Conservation (phyloP, 2,329 filamentous ascomycete species). For the Penicillium freii region DNA sequence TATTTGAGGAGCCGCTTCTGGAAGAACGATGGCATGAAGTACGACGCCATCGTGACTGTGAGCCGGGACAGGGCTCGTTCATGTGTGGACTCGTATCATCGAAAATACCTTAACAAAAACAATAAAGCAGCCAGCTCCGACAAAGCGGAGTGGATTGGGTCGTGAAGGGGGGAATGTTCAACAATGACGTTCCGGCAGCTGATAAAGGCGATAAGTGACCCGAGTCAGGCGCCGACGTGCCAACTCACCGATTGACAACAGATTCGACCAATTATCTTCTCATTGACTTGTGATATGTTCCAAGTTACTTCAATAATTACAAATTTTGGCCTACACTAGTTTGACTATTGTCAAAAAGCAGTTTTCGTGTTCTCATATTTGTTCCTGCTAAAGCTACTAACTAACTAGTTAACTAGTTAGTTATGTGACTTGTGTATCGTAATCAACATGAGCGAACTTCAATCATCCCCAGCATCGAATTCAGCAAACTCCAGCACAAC, state of each 20-base stretch:
- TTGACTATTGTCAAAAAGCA: background rate
- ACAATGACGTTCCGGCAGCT: constrained; percentile 33
- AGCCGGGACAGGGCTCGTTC: constrained; percentile 33
- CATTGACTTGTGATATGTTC: background rate
- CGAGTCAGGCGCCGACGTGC: constrained; percentile 22
- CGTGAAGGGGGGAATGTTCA: constrained; percentile 15
- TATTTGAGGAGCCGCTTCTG: constrained; percentile 88
- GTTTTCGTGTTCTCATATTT: background rate
- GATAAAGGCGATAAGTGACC: constrained; percentile 26
- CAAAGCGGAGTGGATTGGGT: constrained; percentile 6
- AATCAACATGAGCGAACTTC: constrained; percentile 6
- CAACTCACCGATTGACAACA: constrained; percentile 5
- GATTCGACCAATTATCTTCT: background rate
- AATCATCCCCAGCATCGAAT: constrained; percentile 45
- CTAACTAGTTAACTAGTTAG: too few relatives aligned
- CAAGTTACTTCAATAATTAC: background rate
- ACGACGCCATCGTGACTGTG: constrained; percentile 62
- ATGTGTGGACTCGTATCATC: constrained; percentile 29
- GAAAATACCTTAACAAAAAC: constrained; percentile 21
- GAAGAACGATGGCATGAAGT: constrained; percentile 72
- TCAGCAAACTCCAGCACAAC: constrained; percentile 72
- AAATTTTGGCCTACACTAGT: background rate
- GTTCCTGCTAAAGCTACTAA: background rate
- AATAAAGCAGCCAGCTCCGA: constrained; percentile 8
- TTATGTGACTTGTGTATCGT: constrained; percentile 3